Percentiles rank a stretch among this genome's conserved stretches.
Evolutionary conservation across 148 eudicot genomes (phyloP).

Genomic region (Arbutus unedo): DNA sequence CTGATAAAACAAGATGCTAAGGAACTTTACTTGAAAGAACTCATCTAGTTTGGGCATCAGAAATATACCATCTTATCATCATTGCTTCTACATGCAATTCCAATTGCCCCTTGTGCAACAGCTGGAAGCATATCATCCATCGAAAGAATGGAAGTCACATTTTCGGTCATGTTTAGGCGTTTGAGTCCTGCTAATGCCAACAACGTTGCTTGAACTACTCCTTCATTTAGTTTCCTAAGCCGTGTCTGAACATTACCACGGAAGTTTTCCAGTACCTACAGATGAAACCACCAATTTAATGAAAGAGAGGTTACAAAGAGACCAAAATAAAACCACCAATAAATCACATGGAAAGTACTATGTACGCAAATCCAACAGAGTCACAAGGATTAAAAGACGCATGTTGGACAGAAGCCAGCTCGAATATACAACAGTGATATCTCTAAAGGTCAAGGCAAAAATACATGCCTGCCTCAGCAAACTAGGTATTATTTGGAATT

Average conservation of each 20-base stretch:
- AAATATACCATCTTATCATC: slow-evolving; percentile 76
- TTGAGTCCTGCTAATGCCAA: slow-evolving; percentile 91
- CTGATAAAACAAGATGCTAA: not conserved
- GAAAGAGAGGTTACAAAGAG: slow-evolving; percentile 10
- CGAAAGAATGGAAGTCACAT: slow-evolving; percentile 67
- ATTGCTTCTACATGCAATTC: slow-evolving; percentile 81
- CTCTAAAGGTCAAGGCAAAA: not conserved
- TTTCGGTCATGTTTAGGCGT: slow-evolving; percentile 80
- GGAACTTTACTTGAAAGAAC: not conserved
- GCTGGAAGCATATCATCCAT: slow-evolving; percentile 99
- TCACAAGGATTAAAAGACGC: not conserved
- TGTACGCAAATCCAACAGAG: not conserved
- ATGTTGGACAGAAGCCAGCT: slow-evolving; percentile 2
- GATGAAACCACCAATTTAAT: slow-evolving; percentile 13
- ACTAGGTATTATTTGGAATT: not conserved
- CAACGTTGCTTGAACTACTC: slow-evolving; percentile 79
- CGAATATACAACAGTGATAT: not conserved
- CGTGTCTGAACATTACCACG: slow-evolving; percentile 96
- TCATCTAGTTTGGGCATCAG: not conserved
- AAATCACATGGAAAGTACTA: not conserved
- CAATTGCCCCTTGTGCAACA: slow-evolving; percentile 96
- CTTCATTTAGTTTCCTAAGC: slow-evolving; percentile 71
- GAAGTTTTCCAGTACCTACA: slow-evolving; percentile 85
- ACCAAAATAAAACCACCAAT: slow-evolving; percentile 7
- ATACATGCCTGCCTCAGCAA: not conserved